These are phyloP conservation scores for Angomonas desouzai DNA, from an alignment of 208 protist genomes.

Conservation along the genomic window DNA sequence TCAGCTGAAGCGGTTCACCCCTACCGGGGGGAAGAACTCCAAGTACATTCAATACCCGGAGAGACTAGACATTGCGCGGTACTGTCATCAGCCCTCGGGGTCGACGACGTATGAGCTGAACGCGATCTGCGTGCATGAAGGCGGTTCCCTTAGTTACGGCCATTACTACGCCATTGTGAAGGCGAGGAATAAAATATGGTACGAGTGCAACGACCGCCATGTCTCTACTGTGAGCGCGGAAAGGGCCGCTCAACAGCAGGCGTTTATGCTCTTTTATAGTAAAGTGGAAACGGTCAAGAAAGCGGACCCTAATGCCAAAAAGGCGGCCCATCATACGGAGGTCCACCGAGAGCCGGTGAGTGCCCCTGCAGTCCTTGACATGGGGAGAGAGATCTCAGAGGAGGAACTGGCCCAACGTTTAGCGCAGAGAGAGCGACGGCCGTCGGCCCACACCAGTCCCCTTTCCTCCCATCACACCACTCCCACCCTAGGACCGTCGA, in stretches of 20 bases:
- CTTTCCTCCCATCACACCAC: neutral
- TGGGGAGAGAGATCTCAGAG: constrained; percentile 23
- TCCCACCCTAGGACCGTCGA: neutral
- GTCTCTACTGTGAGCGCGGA: constrained; percentile 66
- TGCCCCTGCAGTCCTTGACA: neutral
- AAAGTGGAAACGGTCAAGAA: constrained; percentile 17
- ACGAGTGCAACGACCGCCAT: constrained; percentile 79
- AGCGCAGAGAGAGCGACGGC: constrained; percentile 1
- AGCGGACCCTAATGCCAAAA: neutral
- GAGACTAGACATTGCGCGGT: constrained; percentile 52
- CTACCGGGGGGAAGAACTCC: constrained; percentile 55
- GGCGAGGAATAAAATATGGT: constrained; percentile 80
- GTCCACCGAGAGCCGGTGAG: too few species aligned
- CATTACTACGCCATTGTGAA: constrained; percentile 91
- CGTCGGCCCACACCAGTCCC: neutral
- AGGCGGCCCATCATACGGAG: too few species aligned
- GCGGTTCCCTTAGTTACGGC: constrained; percentile 68
- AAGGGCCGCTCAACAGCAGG: constrained; percentile 57
- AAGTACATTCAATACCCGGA: constrained; percentile 67
- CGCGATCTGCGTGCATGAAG: constrained; percentile 87
- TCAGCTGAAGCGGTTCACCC: constrained; percentile 87
- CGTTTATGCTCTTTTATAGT: constrained; percentile 91
- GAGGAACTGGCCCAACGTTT: neutral
- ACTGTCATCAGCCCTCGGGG: constrained; percentile 31
- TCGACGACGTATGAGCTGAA: constrained; percentile 73